A percentile compares a stretch with the other conserved stretches of the same genome.
Evolutionary conservation across 228 moss, liverwort and hornwort species (phyloP).

Genomic region (Sphagnum fallax): DNA sequence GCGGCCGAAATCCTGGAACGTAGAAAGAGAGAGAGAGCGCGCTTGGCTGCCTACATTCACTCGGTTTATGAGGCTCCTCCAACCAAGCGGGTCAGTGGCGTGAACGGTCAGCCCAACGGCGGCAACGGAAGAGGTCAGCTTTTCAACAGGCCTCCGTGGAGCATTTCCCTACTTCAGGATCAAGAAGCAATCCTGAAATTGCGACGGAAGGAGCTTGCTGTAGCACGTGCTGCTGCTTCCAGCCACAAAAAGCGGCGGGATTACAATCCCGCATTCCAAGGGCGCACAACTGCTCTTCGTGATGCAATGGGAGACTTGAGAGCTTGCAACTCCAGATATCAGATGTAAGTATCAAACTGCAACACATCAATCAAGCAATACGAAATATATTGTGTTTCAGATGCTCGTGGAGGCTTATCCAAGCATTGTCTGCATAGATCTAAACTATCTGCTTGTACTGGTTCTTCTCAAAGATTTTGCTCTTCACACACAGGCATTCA

Average conservation of each 20-base stretch:
- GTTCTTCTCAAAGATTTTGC: background rate
- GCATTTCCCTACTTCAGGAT: constrained; percentile 49
- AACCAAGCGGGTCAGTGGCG: constrained; percentile 3
- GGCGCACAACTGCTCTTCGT: constrained; percentile 5
- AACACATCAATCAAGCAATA: background rate
- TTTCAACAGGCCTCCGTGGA: constrained; percentile 55
- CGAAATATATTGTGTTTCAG: background rate
- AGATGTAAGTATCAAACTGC: constrained; percentile 14
- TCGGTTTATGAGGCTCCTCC: constrained; percentile 13
- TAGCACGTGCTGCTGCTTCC: constrained; percentile 23
- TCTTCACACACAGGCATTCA: background rate
- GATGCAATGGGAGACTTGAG: constrained; percentile 4
- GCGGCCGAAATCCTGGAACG: constrained; percentile 61
- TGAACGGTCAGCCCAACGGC: background rate
- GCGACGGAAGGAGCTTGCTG: constrained; percentile 54
- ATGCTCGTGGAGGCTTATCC: background rate
- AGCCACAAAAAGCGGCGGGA: constrained; percentile 9
- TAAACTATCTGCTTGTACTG: background rate
- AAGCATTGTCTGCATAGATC: background rate
- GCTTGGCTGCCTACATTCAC: constrained; percentile 43
- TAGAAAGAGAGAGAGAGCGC: constrained; percentile 68
- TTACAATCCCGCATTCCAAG: constrained; percentile 11
- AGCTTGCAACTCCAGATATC: constrained; percentile 11
- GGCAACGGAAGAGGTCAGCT: constrained; percentile 24
- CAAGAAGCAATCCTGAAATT: constrained; percentile 59